A percentile compares a stretch with the other conserved stretches of the same genome.
These are phyloP conservation scores for Scedosporium minutisporum DNA, from an alignment of 2,329 filamentous ascomycete genomes.

Conservation along the genomic window DNA sequence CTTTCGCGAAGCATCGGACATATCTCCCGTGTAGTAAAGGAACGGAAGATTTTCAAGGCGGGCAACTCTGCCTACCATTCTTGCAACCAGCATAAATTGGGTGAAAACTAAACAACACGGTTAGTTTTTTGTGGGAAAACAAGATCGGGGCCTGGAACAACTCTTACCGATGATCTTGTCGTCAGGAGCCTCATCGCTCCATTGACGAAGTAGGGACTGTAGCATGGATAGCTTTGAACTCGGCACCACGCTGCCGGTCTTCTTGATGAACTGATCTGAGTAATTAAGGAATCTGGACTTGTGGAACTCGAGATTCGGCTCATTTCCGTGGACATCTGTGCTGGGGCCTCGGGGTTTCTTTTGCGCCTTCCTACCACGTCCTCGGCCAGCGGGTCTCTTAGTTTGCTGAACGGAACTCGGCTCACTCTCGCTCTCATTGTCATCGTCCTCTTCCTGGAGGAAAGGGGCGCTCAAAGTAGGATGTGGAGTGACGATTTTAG, in stretches of 20 bases:
- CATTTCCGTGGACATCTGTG: not conserved
- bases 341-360: not conserved
- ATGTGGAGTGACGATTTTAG: too few species aligned
- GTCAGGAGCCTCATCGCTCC: constrained; percentile 18
- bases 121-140: not conserved
- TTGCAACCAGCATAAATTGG: constrained; percentile 21
- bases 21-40: constrained; percentile 25
- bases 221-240: constrained; percentile 23
- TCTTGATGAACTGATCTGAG: not conserved
- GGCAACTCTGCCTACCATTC: constrained; percentile 26
- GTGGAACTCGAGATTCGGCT: not conserved
- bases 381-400: too few species aligned
- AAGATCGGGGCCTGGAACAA: too few species aligned
- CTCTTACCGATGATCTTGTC: constrained; percentile 30
- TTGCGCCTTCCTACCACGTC: too few species aligned
- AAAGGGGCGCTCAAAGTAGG: too few species aligned
- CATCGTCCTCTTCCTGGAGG: too few species aligned
- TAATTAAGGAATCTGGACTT: not conserved
- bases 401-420: too few species aligned
- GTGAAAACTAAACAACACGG: constrained; percentile 20
- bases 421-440: too few species aligned
- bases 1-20: constrained; percentile 4
- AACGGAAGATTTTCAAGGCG: constrained; percentile 20
- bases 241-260: not conserved
- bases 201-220: constrained; percentile 14